phyloP scores from a whole-genome alignment of 192 early-diverging fungal species.

The Rhizophagus prolifer region DNA sequence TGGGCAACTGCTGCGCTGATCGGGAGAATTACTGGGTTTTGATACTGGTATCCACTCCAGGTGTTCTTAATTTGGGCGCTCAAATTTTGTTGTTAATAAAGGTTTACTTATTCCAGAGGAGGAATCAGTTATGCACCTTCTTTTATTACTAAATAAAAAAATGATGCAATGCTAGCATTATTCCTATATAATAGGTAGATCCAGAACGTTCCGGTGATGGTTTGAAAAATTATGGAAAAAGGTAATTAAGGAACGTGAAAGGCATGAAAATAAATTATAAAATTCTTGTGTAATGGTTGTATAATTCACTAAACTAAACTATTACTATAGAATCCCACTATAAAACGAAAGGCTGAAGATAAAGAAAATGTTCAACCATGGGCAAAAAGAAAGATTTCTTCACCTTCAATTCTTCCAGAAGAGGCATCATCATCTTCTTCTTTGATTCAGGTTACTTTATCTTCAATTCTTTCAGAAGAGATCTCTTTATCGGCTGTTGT shows the following conservation, averaged over 20 bases:
- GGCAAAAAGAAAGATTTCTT: background rate
- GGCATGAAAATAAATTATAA: background rate
- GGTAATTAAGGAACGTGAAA: background rate
- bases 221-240: background rate
- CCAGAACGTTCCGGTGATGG: background rate
- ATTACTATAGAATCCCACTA: background rate
- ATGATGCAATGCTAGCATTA: slow-evolving; percentile 4
- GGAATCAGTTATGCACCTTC: background rate
- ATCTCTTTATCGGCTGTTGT: background rate
- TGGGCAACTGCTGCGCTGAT: background rate
- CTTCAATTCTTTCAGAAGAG: slow-evolving; percentile 2
- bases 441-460: background rate
- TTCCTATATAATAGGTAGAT: background rate
- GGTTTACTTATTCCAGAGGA: background rate
- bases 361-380: background rate
- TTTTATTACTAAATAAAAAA: background rate
- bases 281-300: slow-evolving; percentile 3
- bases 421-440: no score
- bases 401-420: no score
- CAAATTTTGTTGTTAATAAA: background rate
- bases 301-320: background rate
- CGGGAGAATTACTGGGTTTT: slow-evolving; percentile 1
- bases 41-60: slow-evolving; percentile 3
- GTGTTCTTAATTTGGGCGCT: background rate
- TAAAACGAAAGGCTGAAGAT: background rate